A percentile compares a stretch with the other conserved stretches of the same genome.
These are phyloP conservation scores for Suillus hirtellus DNA, from an alignment of 768 basidiomycete species.

Conservation along the genomic window DNA sequence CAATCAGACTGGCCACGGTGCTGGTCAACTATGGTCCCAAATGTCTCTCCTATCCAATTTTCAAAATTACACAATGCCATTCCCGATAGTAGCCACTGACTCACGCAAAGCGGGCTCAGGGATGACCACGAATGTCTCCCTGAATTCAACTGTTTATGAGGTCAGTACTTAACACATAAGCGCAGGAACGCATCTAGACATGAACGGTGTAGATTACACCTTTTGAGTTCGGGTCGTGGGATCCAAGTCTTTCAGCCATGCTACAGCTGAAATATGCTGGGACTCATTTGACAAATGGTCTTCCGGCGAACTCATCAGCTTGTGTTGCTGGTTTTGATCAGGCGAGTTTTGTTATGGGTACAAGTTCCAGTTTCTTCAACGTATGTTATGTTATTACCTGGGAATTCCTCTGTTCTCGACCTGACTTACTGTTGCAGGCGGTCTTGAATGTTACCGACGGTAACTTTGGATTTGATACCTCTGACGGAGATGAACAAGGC, in stretches of 20 bases:
- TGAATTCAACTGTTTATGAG: slow-evolving; percentile 57
- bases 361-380: slow-evolving; percentile 70
- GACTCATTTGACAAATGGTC: slow-evolving; percentile 59
- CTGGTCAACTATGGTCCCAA: slow-evolving; percentile 69
- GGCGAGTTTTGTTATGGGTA: slow-evolving; percentile 72
- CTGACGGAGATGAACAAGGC: slow-evolving; percentile 34
- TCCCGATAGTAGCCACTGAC: slow-evolving; percentile 66
- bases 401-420: background rate
- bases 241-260: slow-evolving; percentile 71
- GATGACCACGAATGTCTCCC: slow-evolving; percentile 38
- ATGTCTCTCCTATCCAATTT: slow-evolving; percentile 54
- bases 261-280: slow-evolving; percentile 64
- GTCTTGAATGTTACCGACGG: slow-evolving; percentile 44
- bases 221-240: slow-evolving; percentile 73
- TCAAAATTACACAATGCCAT: slow-evolving; percentile 51
- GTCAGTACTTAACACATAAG: slow-evolving; percentile 36
- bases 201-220: slow-evolving; percentile 48
- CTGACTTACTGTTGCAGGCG: slow-evolving; percentile 38
- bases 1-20: slow-evolving; percentile 61
- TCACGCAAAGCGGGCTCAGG: slow-evolving; percentile 50
- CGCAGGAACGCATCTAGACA: background rate
- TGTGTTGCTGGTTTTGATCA: slow-evolving; percentile 81
- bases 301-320: slow-evolving; percentile 49
- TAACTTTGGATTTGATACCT: slow-evolving; percentile 40
- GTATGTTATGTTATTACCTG: slow-evolving; percentile 31